Base-by-base conservation (phyloP, 371 early-diverging fungal species). In the Blakeslea trispora region DNA sequence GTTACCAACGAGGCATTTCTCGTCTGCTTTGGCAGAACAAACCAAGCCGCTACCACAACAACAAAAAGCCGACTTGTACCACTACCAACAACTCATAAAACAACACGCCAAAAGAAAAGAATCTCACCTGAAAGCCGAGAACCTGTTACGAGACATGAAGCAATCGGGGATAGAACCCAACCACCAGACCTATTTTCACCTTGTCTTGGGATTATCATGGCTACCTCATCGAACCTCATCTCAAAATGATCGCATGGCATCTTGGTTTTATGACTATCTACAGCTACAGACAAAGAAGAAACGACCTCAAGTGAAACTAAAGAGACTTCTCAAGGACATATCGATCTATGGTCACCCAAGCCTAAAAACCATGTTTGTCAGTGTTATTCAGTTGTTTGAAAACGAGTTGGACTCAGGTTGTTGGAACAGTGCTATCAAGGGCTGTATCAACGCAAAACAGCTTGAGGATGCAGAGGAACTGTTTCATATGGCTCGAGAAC, bases 251-350 rank as follows among this genome's bases (percentile, higher is more conserved):
- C 32, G 51, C 5, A 34, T 62, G 34, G 57, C 56, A 44, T 8
- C 22, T 4, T 60, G 60, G 65, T 64, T 64, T 41, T 18, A 59
- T 6, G 59, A 64, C 28, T 48, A 56, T 37, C 42, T 28, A 34
- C 37, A 7, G 13, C 35, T 53, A 31, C 21, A 50, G 35, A 17
- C 23, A 21, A 44, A 46, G 7, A 37, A 11, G 11, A 21, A 18
- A 18, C 21, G 13, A 7, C 35, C 22, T 17, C 10, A 28, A 6
- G 24, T 14, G 6, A 57, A 52, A 47, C 21, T 59, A 2, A 53
- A 60, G 18, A 56, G 39, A 14, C 32, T 51, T 1, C 5, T 64
- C n/a, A 23, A 31, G 6, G n/a, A 9, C 9, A 24, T 64, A 13
- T 42, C 56, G 8, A 32, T 35, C 14, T 17, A 45, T 14, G 65